Conservation (phyloP, 345 rosid species). For the Raphanus raphanistrum region DNA sequence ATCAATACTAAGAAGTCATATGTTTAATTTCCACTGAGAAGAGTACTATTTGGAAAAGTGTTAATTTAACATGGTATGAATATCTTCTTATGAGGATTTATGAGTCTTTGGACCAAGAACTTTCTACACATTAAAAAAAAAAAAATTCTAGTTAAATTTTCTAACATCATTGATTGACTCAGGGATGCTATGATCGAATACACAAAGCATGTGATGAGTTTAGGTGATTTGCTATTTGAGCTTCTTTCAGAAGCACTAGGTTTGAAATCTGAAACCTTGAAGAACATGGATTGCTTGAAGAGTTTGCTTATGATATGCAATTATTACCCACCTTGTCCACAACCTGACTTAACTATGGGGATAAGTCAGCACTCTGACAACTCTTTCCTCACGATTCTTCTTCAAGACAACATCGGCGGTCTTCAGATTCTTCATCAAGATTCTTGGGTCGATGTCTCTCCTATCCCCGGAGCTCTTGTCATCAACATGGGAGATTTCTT, state of each 20-base stretch:
- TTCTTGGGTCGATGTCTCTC: constrained; percentile 42
- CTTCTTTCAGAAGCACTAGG: constrained; percentile 49
- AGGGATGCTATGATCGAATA: constrained; percentile 46
- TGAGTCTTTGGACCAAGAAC: too few species aligned
- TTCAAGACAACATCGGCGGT: constrained; percentile 51
- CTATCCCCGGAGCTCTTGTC: constrained; percentile 38
- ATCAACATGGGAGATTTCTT: constrained; percentile 45
- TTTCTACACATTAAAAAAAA: too few species aligned
- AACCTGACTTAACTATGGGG: constrained; percentile 51
- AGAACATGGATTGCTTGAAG: constrained; percentile 38
- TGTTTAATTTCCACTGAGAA: too few species aligned
- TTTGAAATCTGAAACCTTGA: constrained; percentile 32
- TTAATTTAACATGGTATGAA: too few species aligned
- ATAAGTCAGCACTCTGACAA: constrained; percentile 37
- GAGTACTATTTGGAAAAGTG: too few species aligned
- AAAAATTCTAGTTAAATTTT: background rate
- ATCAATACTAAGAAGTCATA: too few species aligned
- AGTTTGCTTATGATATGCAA: constrained; percentile 33
- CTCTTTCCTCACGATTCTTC: constrained; percentile 44
- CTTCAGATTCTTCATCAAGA: constrained; percentile 46
- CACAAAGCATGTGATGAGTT: constrained; percentile 36
- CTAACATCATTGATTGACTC: background rate
- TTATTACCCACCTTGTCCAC: constrained; percentile 52
- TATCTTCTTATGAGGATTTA: too few species aligned
- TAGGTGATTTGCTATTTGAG: constrained; percentile 40